A percentile compares a stretch with the other conserved stretches of the same genome.
phyloP scores from a whole-genome alignment of 129 eudicot genomes.

The Apium graveolens region DNA sequence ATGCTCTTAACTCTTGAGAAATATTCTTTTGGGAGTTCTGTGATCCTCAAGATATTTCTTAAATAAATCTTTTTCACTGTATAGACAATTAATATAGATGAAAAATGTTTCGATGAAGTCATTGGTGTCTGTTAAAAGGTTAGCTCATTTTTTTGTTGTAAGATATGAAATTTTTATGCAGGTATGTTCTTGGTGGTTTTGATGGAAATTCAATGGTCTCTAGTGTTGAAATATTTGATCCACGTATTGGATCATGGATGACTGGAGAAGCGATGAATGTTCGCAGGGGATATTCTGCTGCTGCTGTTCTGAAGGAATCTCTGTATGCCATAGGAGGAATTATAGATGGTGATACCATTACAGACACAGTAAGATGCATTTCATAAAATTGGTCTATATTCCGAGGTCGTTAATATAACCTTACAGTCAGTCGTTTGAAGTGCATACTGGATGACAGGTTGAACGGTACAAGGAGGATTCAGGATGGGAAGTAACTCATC shows the following conservation, averaged over 20 bases:
- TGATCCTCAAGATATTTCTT: background rate
- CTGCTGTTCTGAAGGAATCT: conserved; percentile 42
- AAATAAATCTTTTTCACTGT: background rate
- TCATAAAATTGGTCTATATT: background rate
- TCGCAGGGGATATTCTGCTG: conserved; percentile 54
- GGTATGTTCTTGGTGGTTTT: conserved; percentile 71
- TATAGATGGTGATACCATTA: conserved; percentile 26
- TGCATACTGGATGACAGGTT: conserved; percentile 33
- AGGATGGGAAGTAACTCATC: conserved; percentile 54
- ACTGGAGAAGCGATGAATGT: conserved; percentile 61
- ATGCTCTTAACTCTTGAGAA: background rate
- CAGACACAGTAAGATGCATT: conserved; percentile 37
- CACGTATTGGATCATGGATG: conserved; percentile 65
- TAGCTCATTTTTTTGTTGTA: background rate
- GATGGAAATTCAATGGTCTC: conserved; percentile 54
- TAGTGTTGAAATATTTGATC: conserved; percentile 64
- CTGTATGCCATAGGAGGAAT: conserved; percentile 62
- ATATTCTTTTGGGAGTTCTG: background rate
- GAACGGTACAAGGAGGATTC: conserved; percentile 68
- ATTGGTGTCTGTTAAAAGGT: background rate
- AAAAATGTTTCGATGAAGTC: background rate
- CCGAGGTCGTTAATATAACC: background rate
- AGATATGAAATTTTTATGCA: conserved; percentile 12
- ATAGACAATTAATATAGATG: background rate
- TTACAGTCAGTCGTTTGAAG: background rate